Evolutionary conservation across 2,329 filamentous ascomycete species (phyloP).

Genomic region (Aureobasidium lini): DNA sequence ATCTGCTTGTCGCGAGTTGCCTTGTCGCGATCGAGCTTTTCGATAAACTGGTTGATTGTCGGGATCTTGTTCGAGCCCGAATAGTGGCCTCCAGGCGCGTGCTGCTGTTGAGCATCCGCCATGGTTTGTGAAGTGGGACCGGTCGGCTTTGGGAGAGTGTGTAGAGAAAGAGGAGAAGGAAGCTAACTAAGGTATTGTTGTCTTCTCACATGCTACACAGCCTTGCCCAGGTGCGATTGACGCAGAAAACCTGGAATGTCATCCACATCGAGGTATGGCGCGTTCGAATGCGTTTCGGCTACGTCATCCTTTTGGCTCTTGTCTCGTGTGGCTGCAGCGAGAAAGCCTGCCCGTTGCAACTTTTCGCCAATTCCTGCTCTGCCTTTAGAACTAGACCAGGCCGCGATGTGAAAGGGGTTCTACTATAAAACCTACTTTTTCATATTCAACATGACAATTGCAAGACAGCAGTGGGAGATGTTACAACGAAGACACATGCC

Average conservation of each 20-base stretch:
- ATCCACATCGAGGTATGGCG: neutral
- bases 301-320: conserved; percentile 4
- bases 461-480: neutral
- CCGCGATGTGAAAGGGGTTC: neutral
- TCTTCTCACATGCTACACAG: conserved; percentile 1
- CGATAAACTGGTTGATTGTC: conserved; percentile 77
- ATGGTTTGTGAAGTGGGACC: conserved; percentile 24
- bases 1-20: conserved; percentile 64
- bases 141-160: neutral
- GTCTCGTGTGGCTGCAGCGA: neutral
- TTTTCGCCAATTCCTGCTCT: neutral
- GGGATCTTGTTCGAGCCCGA: conserved; percentile 78
- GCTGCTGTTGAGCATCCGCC: conserved; percentile 38
- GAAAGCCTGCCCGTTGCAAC: neutral
- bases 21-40: conserved; percentile 72
- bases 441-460: neutral
- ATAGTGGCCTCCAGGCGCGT: conserved; percentile 60
- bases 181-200: neutral
- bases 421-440: neutral
- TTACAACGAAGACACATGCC: neutral
- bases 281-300: neutral
- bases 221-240: neutral
- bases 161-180: neutral
- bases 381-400: neutral
- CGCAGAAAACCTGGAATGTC: conserved; percentile 10